Evolutionary conservation across 257 asterid genomes (phyloP).

Genomic region (Avicennia marina): DNA sequence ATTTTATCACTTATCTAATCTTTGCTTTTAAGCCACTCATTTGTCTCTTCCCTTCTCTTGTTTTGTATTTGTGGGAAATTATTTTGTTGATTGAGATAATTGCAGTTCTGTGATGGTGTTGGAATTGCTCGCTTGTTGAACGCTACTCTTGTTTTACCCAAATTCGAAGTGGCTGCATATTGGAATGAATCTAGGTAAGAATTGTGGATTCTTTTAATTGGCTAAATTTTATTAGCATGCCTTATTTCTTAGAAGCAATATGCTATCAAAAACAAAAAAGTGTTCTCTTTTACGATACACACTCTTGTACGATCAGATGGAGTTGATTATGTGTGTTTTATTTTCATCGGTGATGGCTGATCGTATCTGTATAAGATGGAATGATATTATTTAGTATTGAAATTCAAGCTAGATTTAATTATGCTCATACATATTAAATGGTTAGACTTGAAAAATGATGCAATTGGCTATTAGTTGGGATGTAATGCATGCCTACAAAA

Average conservation of each 20-base stretch:
- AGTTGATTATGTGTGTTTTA: no score
- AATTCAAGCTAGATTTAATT: no score
- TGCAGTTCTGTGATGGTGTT: constrained; percentile 97
- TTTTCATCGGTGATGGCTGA: no score
- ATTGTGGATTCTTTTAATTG: neutral
- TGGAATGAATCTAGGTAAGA: constrained; percentile 94
- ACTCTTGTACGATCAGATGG: no score
- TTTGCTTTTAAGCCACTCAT: neutral
- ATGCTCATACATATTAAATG: no score
- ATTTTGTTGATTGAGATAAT: neutral
- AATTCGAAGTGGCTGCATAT: constrained; percentile 93
- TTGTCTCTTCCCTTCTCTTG: neutral
- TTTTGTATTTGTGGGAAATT: neutral
- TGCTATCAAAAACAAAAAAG: no score
- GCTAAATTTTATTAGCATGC: neutral
- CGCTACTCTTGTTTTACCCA: constrained; percentile 94
- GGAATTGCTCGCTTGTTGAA: constrained; percentile 93
- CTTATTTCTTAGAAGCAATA: constrained; percentile 1
- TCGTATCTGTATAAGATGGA: no score
- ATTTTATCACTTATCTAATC: constrained; percentile 1
- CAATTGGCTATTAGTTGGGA: no score
- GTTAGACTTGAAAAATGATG: no score
- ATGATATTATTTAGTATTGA: no score
- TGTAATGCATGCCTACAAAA: no score
- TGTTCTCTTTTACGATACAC: no score